A percentile compares a stretch with the other conserved stretches of the same genome.
Conservation (phyloP, 305 asterid genomes). For the Fraxinus nigra region DNA sequence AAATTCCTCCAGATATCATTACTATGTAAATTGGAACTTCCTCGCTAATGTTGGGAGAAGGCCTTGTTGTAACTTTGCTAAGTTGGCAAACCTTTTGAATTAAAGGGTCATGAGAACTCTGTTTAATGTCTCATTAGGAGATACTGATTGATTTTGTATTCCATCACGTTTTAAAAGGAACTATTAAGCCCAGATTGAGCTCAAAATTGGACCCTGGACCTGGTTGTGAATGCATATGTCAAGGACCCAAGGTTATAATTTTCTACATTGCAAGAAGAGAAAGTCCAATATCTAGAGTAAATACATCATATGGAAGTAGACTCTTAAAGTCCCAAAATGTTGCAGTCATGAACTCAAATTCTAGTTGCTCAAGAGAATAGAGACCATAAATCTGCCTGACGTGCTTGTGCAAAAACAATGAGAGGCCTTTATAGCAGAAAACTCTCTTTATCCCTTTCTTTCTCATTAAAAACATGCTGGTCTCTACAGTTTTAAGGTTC, state of each 20-base stretch:
- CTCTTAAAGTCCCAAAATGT: not conserved
- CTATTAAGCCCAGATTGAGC: not conserved
- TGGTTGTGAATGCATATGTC: not conserved
- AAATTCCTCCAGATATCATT: not conserved
- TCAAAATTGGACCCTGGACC: not conserved
- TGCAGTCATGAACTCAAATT: not conserved
- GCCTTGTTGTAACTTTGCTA: not conserved
- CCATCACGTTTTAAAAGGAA: not conserved
- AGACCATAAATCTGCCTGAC: not conserved
- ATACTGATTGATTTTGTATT: not conserved
- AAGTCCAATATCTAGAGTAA: not conserved
- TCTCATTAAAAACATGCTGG: not conserved
- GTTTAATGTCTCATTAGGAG: not conserved
- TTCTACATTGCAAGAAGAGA: not conserved
- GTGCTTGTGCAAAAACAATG: not conserved
- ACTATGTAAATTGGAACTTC: not conserved
- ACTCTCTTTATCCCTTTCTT: not conserved
- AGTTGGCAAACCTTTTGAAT: not conserved
- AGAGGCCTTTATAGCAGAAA: not conserved
- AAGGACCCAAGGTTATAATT: not conserved
- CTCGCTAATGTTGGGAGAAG: not conserved
- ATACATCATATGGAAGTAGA: not conserved
- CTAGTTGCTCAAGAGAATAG: not conserved
- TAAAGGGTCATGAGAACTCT: not conserved
- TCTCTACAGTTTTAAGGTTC: not conserved